Base-by-base conservation (phyloP, 1,284 basidiomycete species). In the Ganoderma meredithae region DNA sequence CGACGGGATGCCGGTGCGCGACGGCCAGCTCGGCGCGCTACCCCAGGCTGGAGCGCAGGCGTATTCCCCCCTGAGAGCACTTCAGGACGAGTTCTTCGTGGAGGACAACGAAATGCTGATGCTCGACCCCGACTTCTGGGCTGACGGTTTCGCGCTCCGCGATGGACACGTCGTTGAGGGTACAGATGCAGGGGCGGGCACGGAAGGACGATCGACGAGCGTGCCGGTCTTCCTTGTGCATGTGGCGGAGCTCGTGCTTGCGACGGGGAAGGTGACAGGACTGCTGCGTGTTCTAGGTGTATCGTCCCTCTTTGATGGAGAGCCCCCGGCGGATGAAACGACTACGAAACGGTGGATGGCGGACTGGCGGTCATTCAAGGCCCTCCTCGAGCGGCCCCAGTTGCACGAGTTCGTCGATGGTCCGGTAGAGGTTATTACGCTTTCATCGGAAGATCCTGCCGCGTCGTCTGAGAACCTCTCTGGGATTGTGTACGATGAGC, bases 71-170 rank as follows among this genome's bases (percentile, higher is more conserved):
- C 68, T 55, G 60, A 74, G 61, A 72, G 75, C 71, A 17, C 79
- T 90, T 1, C 87, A 94, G 19, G 88, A 90, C 8, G 95, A 96
- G 76, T 95, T 95, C 80, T 95, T 95, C 79, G 87, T 96, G 64
- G 88, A 92, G 73, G 88, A 84, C 75, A 94, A 85, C 76, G 89
- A 85, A 69, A 83, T 89, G 71, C 86, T 81, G n/a, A 78, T 88
- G 70, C 79, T 89, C 74, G 90, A 88, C 79, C 91, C 87, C 7
- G 93, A 95, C 70, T 95, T 95, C 75, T 96, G 95, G 94, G 82
- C 85, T 44, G 88, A 91, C 43, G 92, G 91, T 0, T 95, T 91
- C 77, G 81, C 83, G 1, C 78, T 93, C 63, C 80, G 88, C 36
- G 83, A 83, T 33, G 81, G 81, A 3, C 75, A 72, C 22, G 71